Evolutionary conservation across 495 filamentous ascomycete species (phyloP).

Genomic region (Jackrogersella multiformis): DNA sequence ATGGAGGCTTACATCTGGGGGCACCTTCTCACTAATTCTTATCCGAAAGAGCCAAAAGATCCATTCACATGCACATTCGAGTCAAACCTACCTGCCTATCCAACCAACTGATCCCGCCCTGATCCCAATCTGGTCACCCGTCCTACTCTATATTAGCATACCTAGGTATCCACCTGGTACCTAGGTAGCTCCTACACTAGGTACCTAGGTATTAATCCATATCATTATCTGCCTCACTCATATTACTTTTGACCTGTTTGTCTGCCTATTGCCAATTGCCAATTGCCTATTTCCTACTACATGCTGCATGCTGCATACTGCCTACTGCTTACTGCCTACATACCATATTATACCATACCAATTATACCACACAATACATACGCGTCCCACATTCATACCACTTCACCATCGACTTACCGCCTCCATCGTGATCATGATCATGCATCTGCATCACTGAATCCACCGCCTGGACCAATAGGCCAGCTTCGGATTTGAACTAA

Average conservation of each 20-base stretch:
- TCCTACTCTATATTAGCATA: slow-evolving; percentile 7
- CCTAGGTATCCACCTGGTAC: not conserved
- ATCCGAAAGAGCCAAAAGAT: slow-evolving; percentile 5
- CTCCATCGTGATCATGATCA: slow-evolving; percentile 16
- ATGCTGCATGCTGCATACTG: too few relatives aligned
- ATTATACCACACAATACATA: not conserved
- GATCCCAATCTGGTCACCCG: slow-evolving; percentile 27
- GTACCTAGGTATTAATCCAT: not conserved
- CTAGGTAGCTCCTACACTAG: not conserved
- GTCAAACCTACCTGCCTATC: slow-evolving; percentile 20
- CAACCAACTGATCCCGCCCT: slow-evolving; percentile 34
- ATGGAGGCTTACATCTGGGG: too few relatives aligned
- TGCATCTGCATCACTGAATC: slow-evolving; percentile 23
- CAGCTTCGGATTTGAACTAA: slow-evolving; percentile 11
- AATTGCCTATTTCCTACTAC: not conserved
- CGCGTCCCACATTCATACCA: not conserved
- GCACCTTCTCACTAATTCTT: not conserved
- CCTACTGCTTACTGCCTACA: too few relatives aligned
- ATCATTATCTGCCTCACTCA: not conserved
- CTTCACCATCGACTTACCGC: slow-evolving; percentile 5
- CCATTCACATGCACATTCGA: slow-evolving; percentile 22
- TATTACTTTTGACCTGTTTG: not conserved
- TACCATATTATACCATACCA: too few relatives aligned
- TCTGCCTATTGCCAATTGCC: not conserved
- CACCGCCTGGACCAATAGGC: slow-evolving; percentile 22